phyloP scores from a whole-genome alignment of 768 basidiomycete genomes.

The Lactarius akahatsu region DNA sequence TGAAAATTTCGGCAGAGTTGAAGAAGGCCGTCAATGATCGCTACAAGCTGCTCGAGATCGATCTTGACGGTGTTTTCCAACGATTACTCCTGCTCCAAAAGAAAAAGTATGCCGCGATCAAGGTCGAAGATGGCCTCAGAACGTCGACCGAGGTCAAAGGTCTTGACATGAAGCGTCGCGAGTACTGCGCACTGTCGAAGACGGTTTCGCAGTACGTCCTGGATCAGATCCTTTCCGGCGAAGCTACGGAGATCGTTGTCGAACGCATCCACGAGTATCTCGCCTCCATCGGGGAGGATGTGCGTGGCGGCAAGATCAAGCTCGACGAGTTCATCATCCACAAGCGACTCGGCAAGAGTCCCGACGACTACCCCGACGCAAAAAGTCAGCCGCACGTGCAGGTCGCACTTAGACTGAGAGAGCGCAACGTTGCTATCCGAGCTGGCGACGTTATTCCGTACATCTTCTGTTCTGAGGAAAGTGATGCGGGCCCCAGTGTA shows the following conservation, averaged over 20 bases:
- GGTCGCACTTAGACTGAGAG: constrained; percentile 88
- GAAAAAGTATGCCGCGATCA: constrained; percentile 98
- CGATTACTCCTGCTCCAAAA: constrained; percentile 91
- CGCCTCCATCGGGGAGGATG: constrained; percentile 66
- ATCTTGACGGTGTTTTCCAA: constrained; percentile 92
- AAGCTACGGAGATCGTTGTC: constrained; percentile 84
- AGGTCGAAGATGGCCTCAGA: constrained; percentile 79
- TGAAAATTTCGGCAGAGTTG: constrained; percentile 88
- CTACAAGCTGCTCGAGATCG: constrained; percentile 94
- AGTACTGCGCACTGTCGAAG: constrained; percentile 91
- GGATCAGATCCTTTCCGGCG: constrained; percentile 87
- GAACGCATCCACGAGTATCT: constrained; percentile 93
- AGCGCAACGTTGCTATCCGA: constrained; percentile 74
- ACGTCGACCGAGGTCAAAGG: constrained; percentile 92
- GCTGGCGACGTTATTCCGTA: constrained; percentile 95
- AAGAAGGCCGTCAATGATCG: constrained; percentile 96
- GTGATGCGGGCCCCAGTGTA: constrained; percentile 64
- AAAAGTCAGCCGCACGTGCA: constrained; percentile 97
- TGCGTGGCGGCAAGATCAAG: constrained; percentile 73
- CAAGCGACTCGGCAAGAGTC: constrained; percentile 97
- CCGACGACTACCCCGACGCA: constrained; percentile 94
- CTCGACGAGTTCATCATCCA: constrained; percentile 94
- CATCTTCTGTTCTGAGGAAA: constrained; percentile 84
- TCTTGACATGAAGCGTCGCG: constrained; percentile 97
- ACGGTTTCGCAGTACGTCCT: constrained; percentile 91